Evolutionary conservation across 805 yeast genomes (phyloP), one percentile per base, ranked within the genome.

Genomic region (Suhomyces prunicola): DNA sequence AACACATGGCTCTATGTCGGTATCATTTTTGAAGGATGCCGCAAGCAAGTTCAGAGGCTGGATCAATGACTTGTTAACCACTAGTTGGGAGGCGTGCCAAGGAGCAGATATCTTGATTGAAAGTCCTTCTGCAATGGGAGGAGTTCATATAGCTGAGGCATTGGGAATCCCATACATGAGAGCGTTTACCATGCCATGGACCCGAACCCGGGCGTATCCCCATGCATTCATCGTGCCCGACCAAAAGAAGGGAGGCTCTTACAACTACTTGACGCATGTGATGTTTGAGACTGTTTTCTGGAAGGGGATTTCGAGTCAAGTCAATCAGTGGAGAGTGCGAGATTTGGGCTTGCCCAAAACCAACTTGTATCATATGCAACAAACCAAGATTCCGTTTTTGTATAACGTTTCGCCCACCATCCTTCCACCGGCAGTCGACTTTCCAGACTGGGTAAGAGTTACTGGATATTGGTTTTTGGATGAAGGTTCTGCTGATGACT

Each of bases 121-220:
- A 66, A 88, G 96, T n/a, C 98, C 98, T 0, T 87, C 96, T 1
- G 93, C 97, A 0, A 91, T 93, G 92, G 92, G 88, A 13, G 98
- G 98, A 8, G 82, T 92, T 46, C 98, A 93, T 62, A 88, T 93
- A 53, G 97, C 98, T 3, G 98, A 93, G 67, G 96, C 96, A 0
- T 70, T 93, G 53, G 82, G 84, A 19, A 87, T 93, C 52, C 96
- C 98, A 0, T 93, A 93, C 66, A 88, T 89, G 74, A 78, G 97
- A 61, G 97, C 97, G 0, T 93, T 93, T 66, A 93, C 98, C 0
- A 93, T 93, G 98, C 98, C 98, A 0, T 93, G 98, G 98, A 90
- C 97, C 0, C 73, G 96, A 55, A 92, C 98, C 0, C 78, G 96
- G 59, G 96, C 97, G 0, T 93, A 93, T 65, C 97, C 97, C 1